These are phyloP conservation scores for Komagataella pastoris DNA, from an alignment of 805 yeast species.

Conservation along the genomic window DNA sequence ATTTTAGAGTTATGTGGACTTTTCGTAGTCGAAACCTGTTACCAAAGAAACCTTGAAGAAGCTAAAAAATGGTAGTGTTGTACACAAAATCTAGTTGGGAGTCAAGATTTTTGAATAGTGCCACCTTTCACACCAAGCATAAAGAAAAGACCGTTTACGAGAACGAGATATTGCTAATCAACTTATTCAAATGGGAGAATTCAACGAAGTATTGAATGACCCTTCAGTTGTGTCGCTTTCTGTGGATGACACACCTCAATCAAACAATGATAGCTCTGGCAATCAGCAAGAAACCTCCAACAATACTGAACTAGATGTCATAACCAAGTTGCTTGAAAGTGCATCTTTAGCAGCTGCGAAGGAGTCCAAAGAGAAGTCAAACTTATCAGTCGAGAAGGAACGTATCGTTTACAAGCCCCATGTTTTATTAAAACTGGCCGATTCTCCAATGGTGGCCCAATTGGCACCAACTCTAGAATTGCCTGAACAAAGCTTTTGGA, in stretches of 20 bases:
- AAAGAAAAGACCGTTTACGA: background rate
- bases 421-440: background rate
- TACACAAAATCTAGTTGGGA: background rate
- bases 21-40: background rate
- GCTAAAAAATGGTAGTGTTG: background rate
- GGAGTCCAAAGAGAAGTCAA: slow-evolving; percentile 21
- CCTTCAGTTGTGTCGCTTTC: background rate
- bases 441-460: background rate
- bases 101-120: background rate
- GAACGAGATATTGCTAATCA: background rate
- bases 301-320: slow-evolving; percentile 13
- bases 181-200: background rate
- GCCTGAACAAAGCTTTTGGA: slow-evolving; percentile 6
- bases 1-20: background rate
- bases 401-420: background rate
- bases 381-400: background rate
- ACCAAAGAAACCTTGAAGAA: background rate
- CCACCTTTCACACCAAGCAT: background rate
- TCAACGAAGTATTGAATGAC: background rate
- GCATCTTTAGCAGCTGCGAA: slow-evolving; percentile 34
- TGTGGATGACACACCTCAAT: background rate
- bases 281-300: background rate
- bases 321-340: slow-evolving; percentile 27
- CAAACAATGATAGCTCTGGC: background rate
- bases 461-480: slow-evolving; percentile 3